Evolutionary conservation across 345 rosid genomes (phyloP).

Genomic region (Sisymbrium altissimum): DNA sequence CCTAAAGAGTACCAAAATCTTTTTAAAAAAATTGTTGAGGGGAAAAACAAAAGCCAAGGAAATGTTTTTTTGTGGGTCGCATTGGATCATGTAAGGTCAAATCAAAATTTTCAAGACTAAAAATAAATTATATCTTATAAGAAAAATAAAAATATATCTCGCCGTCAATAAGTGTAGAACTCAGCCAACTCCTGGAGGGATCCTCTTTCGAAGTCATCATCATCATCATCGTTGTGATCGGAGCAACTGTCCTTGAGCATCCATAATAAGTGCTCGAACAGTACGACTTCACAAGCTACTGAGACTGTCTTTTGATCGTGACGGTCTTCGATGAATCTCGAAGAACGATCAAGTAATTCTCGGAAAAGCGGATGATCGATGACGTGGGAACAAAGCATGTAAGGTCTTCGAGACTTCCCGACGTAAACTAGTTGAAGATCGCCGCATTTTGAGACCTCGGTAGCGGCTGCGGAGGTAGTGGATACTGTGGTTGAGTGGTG

Average conservation of each 20-base stretch:
- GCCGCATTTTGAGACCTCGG: slow-evolving; percentile 10
- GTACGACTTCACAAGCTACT: slow-evolving; percentile 77
- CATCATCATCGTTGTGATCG: background rate
- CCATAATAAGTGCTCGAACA: slow-evolving; percentile 96
- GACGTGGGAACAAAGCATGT: slow-evolving; percentile 47
- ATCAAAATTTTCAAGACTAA: background rate
- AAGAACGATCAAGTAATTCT: slow-evolving; percentile 60
- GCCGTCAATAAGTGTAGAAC: slow-evolving; percentile 52
- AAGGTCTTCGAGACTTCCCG: slow-evolving; percentile 77
- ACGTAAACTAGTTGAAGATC: slow-evolving; percentile 60
- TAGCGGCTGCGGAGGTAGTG: background rate
- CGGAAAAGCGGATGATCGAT: slow-evolving; percentile 73
- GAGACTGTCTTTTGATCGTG: slow-evolving; percentile 30
- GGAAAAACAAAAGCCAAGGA: background rate
- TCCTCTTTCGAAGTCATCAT: background rate
- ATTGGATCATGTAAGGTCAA: background rate
- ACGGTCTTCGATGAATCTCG: slow-evolving; percentile 24
- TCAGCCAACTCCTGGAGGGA: slow-evolving; percentile 40
- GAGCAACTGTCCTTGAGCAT: slow-evolving; percentile 51
- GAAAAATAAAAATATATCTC: background rate
- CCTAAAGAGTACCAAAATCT: too few relatives aligned
- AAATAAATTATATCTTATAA: background rate
- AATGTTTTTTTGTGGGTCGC: background rate
- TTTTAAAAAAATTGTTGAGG: too few relatives aligned
- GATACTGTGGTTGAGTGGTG: slow-evolving; percentile 15